Evolutionary conservation across 73 alveolate species (phyloP).

Genomic region (Halteria grandinella): DNA sequence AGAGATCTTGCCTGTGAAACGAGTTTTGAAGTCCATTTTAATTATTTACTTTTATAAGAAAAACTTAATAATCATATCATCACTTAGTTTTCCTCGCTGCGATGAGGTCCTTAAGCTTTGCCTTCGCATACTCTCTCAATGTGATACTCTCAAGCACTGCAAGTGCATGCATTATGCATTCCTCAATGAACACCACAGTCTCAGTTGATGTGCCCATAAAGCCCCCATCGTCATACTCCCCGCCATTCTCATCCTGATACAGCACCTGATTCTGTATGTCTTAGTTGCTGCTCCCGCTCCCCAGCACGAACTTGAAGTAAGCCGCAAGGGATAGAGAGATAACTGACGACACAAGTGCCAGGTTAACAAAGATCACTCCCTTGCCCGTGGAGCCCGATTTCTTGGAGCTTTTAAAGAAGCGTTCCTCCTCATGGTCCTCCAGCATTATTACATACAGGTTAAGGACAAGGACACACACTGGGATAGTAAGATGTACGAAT

Average conservation of each 20-base stretch:
- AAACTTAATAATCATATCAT: neutral
- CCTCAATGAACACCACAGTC: conserved; percentile 9
- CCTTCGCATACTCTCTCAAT: conserved; percentile 15
- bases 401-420: neutral
- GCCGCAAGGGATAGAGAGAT: neutral
- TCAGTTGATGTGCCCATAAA: neutral
- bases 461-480: neutral
- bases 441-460: neutral
- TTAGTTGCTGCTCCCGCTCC: neutral
- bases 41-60: too few species aligned
- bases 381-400: neutral
- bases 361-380: neutral
- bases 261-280: neutral
- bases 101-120: conserved; percentile 11
- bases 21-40: too few species aligned
- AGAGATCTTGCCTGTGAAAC: too few species aligned
- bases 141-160: conserved; percentile 19
- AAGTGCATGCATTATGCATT: neutral
- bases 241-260: neutral
- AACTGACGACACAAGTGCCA: neutral
- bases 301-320: neutral
- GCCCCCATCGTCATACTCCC: neutral
- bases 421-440: neutral
- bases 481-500: neutral
- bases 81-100: neutral